Base-by-base conservation (phyloP, 2,329 filamentous ascomycete species). In the Geosmithia putterillii region DNA sequence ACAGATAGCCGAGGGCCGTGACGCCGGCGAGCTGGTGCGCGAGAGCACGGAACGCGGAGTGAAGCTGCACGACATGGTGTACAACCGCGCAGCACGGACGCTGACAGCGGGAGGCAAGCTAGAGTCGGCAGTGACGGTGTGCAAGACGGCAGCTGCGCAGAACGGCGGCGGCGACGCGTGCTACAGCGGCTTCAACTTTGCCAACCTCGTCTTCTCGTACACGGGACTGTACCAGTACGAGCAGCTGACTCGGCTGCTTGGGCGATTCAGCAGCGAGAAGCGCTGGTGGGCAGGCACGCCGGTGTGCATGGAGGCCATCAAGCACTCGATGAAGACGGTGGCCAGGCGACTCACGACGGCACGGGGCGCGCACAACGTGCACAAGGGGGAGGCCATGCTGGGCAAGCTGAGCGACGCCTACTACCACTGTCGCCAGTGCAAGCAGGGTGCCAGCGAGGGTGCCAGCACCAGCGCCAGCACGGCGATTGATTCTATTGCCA, bases 121-220 rank as follows among this genome's bases (percentile, higher is more conserved):
- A 4, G 44, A 46, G 8, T 57, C 55, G 3, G 57, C 61, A 5
- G 51, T 57, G 8, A 46, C 48, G 4, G 50, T 67, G 41, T 64
- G 63, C 41, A 50, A 59, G 32, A 39, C 57, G n/a, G 62, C 62
- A 4, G 62, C 62, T 17, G 48, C 54, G 9, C 52, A 59, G 45
- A 64, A 65, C 40, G 64, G 63, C 34, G 47, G 54, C 18, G 58
- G 60, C 12, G 52, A 61, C 35, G 47, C 61, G 22, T 52, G 58
- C 34, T 66, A 63, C 50, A 62, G 51, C 47, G 52, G 58, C 39
- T 54, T 55, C 50, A 66, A 63, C 46, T 67, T 67, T 50, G 46
- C 56, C 23, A 62, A 56, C 35, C 53, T 67, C 17, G 46, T 66
- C 20, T 34, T 20, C 42, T 51, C 57, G 5, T 61, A 61, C 47